phyloP scores from a whole-genome alignment of 305 asterid species.

The Solanum hybrid region DNA sequence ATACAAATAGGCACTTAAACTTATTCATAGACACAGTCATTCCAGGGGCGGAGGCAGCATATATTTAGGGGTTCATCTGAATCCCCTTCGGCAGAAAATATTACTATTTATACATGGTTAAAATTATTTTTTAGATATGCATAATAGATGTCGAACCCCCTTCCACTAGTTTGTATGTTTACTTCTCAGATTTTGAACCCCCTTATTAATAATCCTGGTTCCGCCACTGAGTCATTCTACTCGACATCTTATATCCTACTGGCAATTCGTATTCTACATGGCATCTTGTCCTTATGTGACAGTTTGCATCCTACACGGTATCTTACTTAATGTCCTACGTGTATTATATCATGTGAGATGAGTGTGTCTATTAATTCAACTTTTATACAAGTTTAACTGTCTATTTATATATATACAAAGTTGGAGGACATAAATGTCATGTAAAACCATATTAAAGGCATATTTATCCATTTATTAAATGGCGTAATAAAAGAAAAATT shows the following conservation, averaged over 20 bases:
- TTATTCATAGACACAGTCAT: background rate
- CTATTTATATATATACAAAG: background rate
- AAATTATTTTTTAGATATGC: too few relatives aligned
- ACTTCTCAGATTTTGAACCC: too few relatives aligned
- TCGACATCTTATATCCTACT: background rate
- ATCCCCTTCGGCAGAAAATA: too few relatives aligned
- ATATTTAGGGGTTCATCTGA: too few relatives aligned
- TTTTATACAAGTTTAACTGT: background rate
- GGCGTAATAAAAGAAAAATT: background rate
- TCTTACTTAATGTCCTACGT: background rate
- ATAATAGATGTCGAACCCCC: too few relatives aligned
- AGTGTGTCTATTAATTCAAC: background rate
- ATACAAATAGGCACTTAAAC: background rate
- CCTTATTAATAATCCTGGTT: too few relatives aligned
- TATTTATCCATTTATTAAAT: background rate
- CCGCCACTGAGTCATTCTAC: too few relatives aligned
- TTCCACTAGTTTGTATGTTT: too few relatives aligned
- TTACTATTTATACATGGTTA: too few relatives aligned
- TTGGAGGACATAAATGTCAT: fast-evolving
- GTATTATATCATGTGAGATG: background rate
- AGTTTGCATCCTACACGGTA: background rate
- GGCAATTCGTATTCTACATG: background rate
- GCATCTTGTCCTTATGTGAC: background rate
- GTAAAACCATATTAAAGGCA: background rate
- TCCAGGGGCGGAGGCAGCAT: too few relatives aligned